Conservation (phyloP, 768 basidiomycete genomes). For the Gloeopeniophorella convolvens region DNA sequence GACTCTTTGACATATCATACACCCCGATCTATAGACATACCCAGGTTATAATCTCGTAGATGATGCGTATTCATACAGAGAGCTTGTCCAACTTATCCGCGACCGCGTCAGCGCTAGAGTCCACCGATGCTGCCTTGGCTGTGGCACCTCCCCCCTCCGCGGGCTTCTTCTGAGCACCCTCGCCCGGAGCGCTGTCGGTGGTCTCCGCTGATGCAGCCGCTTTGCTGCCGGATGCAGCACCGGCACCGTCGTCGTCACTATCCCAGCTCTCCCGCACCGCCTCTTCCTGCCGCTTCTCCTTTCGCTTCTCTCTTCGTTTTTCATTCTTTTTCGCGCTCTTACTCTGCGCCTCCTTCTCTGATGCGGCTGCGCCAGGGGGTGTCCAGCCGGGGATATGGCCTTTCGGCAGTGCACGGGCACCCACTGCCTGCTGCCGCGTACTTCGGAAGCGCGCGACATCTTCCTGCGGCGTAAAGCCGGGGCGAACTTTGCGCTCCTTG, state of each 20-base stretch:
- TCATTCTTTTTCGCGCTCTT: slow-evolving; percentile 69
- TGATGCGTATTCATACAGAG: slow-evolving; percentile 29
- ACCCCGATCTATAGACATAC: slow-evolving; percentile 15
- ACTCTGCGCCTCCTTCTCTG: slow-evolving; percentile 32
- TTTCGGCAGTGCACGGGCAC: slow-evolving; percentile 56
- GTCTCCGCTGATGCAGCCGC: not conserved
- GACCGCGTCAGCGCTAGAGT: slow-evolving; percentile 32
- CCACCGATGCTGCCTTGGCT: slow-evolving; percentile 7
- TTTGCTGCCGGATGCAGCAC: slow-evolving; percentile 12
- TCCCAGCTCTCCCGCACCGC: slow-evolving; percentile 75
- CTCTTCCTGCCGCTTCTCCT: slow-evolving; percentile 58
- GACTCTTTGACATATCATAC: slow-evolving; percentile 13
- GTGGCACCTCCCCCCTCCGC: not conserved
- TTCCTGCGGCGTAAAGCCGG: slow-evolving; percentile 92
- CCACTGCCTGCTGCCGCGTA: slow-evolving; percentile 67
- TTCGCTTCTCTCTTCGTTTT: slow-evolving; percentile 74
- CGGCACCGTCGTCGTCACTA: slow-evolving; percentile 51
- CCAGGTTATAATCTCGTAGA: slow-evolving; percentile 13
- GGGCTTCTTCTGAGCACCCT: slow-evolving; percentile 20
- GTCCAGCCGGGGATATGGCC: slow-evolving; percentile 81
- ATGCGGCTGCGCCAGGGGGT: slow-evolving; percentile 41
- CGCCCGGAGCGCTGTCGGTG: slow-evolving; percentile 15
- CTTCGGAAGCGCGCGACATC: slow-evolving; percentile 85
- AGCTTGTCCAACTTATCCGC: slow-evolving; percentile 51
- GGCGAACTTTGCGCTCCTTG: slow-evolving; percentile 84